Conservation (phyloP, 2,329 filamentous ascomycete genomes). For the Xylaria sp. region DNA sequence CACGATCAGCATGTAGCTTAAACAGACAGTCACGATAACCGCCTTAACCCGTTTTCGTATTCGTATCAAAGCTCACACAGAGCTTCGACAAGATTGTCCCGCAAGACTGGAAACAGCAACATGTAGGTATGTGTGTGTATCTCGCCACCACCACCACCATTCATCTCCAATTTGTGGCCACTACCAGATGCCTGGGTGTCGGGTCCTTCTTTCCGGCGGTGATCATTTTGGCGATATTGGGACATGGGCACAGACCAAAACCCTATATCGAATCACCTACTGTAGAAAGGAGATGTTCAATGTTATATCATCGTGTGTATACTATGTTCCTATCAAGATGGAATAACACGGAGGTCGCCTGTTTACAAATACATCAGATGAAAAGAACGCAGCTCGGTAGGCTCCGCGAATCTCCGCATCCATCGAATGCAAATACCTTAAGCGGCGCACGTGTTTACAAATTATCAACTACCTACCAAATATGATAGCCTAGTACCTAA, state of each 20-base stretch:
- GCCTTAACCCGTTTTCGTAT: constrained; percentile 42
- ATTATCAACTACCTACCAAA: neutral
- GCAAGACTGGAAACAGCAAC: neutral
- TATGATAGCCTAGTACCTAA: neutral
- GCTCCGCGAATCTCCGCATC: neutral
- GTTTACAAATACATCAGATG: neutral
- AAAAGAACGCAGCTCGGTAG: neutral
- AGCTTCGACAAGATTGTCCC: neutral
- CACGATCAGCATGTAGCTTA: constrained; percentile 15
- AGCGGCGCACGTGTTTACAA: neutral
- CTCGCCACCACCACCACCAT: constrained; percentile 16
- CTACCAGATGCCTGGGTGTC: constrained; percentile 5
- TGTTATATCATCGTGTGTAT: neutral
- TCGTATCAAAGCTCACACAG: constrained; percentile 41
- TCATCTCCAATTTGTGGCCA: constrained; percentile 3
- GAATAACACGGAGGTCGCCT: neutral
- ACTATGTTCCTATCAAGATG: neutral
- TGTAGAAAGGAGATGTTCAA: neutral
- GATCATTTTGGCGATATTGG: neutral
- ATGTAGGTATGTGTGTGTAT: neutral
- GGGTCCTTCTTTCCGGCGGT: neutral
- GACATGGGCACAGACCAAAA: neutral
- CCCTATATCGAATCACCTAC: neutral
- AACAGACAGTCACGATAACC: constrained; percentile 28
- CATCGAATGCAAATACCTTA: neutral